These are phyloP conservation scores for Suillus placidus DNA, from an alignment of 768 basidiomycete genomes.

Conservation along the genomic window DNA sequence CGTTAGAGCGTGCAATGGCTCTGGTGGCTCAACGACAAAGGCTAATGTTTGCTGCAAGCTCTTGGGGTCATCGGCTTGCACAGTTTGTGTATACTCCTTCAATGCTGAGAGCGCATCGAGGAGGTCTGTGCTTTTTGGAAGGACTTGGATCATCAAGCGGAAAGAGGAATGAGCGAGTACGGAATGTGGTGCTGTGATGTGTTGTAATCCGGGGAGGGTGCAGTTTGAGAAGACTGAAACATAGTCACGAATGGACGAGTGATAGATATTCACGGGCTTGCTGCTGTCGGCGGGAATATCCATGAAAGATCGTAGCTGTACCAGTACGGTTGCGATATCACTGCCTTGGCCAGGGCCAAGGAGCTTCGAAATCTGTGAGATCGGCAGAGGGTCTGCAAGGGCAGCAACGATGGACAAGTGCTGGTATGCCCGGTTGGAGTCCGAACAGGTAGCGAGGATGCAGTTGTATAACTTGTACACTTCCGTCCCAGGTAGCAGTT, in stretches of 20 bases:
- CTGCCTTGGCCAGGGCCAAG: background rate
- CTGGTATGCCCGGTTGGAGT: background rate
- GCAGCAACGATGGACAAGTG: background rate
- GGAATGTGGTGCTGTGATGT: background rate
- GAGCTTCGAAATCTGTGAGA: background rate
- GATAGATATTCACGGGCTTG: background rate
- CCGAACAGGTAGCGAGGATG: background rate
- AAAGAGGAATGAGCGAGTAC: background rate
- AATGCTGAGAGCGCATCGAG: background rate
- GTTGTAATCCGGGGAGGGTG: background rate
- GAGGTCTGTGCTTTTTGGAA: background rate
- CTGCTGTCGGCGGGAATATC: background rate
- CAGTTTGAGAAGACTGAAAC: background rate
- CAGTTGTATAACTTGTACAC: background rate
- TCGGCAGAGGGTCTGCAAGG: background rate
- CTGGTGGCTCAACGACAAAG: background rate
- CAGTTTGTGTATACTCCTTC: background rate
- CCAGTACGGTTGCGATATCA: background rate
- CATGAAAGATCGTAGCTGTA: background rate
- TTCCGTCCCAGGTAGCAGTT: background rate
- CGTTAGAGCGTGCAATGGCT: background rate
- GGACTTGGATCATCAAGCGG: background rate
- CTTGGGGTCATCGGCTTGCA: background rate
- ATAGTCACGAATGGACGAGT: background rate
- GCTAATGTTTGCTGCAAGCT: background rate